Conservation (phyloP, 73 alveolate genomes). For the Paramecium tetraurelia region DNA sequence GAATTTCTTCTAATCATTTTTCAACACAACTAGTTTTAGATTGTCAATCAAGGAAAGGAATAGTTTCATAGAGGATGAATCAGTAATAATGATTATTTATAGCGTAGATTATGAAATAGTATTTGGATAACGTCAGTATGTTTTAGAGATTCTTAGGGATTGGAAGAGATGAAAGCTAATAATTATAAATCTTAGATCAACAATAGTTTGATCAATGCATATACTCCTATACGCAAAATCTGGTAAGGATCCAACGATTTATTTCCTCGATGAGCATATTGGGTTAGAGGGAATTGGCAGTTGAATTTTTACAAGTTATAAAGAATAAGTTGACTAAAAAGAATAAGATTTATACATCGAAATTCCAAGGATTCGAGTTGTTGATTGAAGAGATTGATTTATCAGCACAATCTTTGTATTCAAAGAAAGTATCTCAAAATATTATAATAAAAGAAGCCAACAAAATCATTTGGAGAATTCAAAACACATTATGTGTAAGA, state of each 20-base stretch:
- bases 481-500: not conserved
- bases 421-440: not conserved
- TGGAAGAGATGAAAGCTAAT: not conserved
- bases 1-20: not conserved
- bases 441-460: not conserved
- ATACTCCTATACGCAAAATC: not conserved
- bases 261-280: not conserved
- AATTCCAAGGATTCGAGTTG: not conserved
- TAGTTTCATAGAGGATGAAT: not conserved
- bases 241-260: not conserved
- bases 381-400: not conserved
- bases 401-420: not conserved
- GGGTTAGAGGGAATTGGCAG: not conserved
- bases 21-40: constrained; percentile 1
- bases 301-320: not conserved
- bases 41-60: not conserved
- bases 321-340: not conserved
- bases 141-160: constrained; percentile 4
- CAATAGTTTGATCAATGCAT: not conserved
- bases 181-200: not conserved
- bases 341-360: not conserved
- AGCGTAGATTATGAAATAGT: not conserved
- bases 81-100: not conserved
- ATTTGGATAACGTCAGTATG: not conserved
- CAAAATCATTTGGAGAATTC: not conserved